Conservation (phyloP, 139 green algal species). For the Monoraphidium neglectum region DNA sequence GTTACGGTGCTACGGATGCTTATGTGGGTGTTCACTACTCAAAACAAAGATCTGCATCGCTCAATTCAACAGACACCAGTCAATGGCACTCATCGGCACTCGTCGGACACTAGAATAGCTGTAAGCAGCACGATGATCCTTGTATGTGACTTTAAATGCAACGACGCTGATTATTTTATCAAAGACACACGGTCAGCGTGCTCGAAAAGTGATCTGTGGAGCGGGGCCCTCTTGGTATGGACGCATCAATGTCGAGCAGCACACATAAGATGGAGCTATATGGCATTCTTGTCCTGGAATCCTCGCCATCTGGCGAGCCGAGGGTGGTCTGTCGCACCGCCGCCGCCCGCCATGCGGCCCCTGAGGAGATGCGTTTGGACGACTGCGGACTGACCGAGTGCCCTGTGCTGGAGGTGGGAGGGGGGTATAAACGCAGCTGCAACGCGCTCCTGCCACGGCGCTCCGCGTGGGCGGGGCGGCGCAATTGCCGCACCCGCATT, state of each 20-base stretch:
- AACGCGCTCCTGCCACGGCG: background rate
- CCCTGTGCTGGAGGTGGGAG: conserved; percentile 17
- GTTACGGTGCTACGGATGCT: background rate
- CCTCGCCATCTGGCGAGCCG: background rate
- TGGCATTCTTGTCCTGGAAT: background rate
- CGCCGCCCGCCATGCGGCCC: background rate
- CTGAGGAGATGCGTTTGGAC: background rate
- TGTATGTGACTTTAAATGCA: too few relatives aligned
- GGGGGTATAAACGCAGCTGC: background rate
- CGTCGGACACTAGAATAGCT: too few relatives aligned
- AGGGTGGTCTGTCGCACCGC: conserved; percentile 2
- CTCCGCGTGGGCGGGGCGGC: background rate
- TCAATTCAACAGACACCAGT: too few relatives aligned
- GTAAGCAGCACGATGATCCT: too few relatives aligned
- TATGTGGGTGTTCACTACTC: background rate
- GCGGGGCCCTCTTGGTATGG: background rate
- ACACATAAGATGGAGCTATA: background rate
- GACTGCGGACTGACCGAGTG: background rate
- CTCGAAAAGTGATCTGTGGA: background rate
- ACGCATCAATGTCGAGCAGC: background rate
- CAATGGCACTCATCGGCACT: too few relatives aligned
- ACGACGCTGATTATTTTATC: background rate
- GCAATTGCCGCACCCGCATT: background rate
- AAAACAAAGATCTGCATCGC: too few relatives aligned
- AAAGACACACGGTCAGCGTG: background rate